These are phyloP conservation scores for Forsythia suspensa DNA, from an alignment of 257 asterid species.

Conservation along the genomic window DNA sequence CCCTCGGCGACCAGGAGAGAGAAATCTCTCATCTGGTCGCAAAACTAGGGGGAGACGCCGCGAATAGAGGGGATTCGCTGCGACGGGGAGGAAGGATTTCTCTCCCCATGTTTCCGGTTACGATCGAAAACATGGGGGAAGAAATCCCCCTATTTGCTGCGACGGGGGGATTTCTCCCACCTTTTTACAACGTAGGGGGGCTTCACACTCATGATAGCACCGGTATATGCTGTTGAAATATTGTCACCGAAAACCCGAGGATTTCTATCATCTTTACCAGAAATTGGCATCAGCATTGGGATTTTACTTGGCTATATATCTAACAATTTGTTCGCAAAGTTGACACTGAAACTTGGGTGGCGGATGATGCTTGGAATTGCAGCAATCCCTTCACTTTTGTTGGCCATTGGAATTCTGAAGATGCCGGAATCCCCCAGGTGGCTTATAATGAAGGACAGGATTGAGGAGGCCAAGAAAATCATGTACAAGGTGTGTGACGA, in stretches of 20 bases:
- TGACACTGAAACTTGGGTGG: slow-evolving; percentile 54
- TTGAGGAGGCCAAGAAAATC: slow-evolving; percentile 55
- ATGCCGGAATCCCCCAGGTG: slow-evolving; percentile 92
- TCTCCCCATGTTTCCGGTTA: too few relatives aligned
- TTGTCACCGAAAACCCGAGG: slow-evolving; percentile 70
- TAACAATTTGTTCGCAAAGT: slow-evolving; percentile 39
- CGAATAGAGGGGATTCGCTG: too few relatives aligned
- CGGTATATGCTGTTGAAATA: slow-evolving; percentile 76
- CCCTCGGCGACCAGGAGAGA: too few relatives aligned
- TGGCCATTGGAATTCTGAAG: slow-evolving; percentile 50
- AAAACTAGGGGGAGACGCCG: too few relatives aligned
- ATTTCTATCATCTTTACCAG: slow-evolving; percentile 63
- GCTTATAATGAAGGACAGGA: slow-evolving; percentile 56
- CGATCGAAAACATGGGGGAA: too few relatives aligned
- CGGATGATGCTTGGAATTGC: slow-evolving; percentile 78
- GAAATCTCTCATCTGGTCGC: too few relatives aligned
- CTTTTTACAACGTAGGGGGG: too few relatives aligned
- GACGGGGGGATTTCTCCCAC: too few relatives aligned
- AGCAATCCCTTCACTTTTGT: slow-evolving; percentile 53
- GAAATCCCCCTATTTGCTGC: too few relatives aligned
- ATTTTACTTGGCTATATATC: slow-evolving; percentile 66
- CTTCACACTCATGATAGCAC: slow-evolving; percentile 85
- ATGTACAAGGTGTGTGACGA: slow-evolving; percentile 45
- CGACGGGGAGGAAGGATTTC: too few relatives aligned
- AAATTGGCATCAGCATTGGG: slow-evolving; percentile 65